Percentiles rank a stretch among this genome's conserved stretches.
Conservation (phyloP, 306 rosid genomes). For the Dryas alaskensis region DNA sequence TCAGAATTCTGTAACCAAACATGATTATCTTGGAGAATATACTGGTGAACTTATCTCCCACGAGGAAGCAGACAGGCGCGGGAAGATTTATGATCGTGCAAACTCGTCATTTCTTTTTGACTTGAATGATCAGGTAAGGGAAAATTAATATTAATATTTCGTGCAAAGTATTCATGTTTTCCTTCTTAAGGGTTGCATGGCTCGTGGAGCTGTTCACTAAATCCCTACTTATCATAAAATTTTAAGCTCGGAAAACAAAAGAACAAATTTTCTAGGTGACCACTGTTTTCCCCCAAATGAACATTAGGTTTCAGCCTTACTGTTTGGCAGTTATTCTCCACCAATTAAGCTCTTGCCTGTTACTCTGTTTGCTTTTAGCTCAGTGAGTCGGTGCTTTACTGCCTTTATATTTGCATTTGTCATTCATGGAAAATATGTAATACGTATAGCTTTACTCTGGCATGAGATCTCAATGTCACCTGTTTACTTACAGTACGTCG, state of each 20-base stretch:
- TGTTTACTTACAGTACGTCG: slow-evolving; percentile 71
- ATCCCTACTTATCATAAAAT: no score
- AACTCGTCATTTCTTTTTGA: slow-evolving; percentile 97
- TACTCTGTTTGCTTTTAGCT: slow-evolving; percentile 4
- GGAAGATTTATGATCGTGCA: slow-evolving; percentile 95
- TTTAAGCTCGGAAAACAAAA: neutral
- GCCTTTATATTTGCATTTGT: neutral
- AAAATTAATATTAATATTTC: neutral
- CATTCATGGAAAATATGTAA: slow-evolving; percentile 12
- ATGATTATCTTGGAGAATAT: slow-evolving; percentile 95
- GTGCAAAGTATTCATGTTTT: neutral
- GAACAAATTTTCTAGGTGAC: no score
- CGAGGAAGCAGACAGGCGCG: slow-evolving; percentile 95
- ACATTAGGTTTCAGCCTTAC: neutral
- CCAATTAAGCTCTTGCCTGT: neutral
- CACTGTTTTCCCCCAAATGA: neutral
- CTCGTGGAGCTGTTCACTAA: neutral
- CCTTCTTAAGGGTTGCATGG: neutral
- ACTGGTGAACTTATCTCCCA: slow-evolving; percentile 95
- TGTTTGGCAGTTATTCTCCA: neutral
- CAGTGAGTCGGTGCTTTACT: neutral
- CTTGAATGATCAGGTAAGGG: slow-evolving; percentile 95
- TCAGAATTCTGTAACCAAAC: slow-evolving; percentile 92
- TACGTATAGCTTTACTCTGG: neutral
- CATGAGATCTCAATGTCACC: slow-evolving; percentile 16